These are phyloP conservation scores for Aspergillus uvarum DNA, from an alignment of 2,329 filamentous ascomycete species.

Conservation along the genomic window DNA sequence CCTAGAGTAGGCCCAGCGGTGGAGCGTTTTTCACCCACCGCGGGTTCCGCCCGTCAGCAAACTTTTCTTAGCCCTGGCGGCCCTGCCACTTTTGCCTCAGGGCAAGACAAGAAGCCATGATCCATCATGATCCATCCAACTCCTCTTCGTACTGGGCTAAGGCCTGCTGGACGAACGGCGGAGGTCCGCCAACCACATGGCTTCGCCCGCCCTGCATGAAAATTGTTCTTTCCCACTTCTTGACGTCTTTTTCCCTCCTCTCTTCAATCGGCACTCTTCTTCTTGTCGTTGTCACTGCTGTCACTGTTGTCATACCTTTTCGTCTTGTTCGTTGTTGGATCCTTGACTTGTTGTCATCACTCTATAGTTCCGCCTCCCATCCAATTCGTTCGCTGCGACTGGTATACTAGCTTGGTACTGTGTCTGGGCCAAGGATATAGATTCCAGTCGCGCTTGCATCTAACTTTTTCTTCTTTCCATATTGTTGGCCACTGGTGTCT, in stretches of 20 bases:
- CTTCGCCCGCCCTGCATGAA: background rate
- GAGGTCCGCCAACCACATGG: background rate
- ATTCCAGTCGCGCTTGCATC: background rate
- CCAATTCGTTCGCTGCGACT: background rate
- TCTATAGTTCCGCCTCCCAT: background rate
- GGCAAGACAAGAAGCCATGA: background rate
- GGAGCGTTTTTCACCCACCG: slow-evolving; percentile 3
- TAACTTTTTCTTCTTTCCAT: background rate
- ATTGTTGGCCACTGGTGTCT: background rate
- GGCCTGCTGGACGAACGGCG: background rate
- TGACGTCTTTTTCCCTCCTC: background rate
- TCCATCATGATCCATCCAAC: no score
- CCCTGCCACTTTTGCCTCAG: background rate
- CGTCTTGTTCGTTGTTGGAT: no score
- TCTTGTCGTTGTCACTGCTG: no score
- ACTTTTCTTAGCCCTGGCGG: slow-evolving; percentile 1
- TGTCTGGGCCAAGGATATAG: background rate
- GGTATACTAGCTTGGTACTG: background rate
- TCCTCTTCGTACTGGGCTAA: background rate
- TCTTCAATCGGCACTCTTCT: no score
- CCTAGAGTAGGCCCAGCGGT: slow-evolving; percentile 6
- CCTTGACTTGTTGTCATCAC: background rate
- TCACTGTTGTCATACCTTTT: no score
- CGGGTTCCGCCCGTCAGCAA: slow-evolving; percentile 9
- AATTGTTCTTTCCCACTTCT: background rate